Percentiles rank a stretch among this genome's conserved stretches.
These are phyloP conservation scores for Hypholoma fasciculare DNA, from an alignment of 768 basidiomycete genomes.

Conservation along the genomic window DNA sequence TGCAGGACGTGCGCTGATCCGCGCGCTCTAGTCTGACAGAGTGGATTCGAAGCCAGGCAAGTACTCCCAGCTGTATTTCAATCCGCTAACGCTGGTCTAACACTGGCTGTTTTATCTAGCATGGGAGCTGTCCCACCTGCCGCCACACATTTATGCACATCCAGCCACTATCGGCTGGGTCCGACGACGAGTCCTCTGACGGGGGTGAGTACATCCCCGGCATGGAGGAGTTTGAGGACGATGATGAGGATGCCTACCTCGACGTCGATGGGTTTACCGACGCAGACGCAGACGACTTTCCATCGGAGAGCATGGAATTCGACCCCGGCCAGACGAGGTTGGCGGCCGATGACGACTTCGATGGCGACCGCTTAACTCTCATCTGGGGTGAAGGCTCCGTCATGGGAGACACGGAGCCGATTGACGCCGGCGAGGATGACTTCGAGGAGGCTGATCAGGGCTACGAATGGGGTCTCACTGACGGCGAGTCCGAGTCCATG, in stretches of 20 bases:
- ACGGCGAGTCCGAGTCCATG: constrained; percentile 35
- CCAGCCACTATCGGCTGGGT: constrained; percentile 38
- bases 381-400: too few relatives aligned
- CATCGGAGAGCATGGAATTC: constrained; percentile 40
- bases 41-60: constrained; percentile 63
- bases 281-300: constrained; percentile 36
- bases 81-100: not conserved
- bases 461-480: constrained; percentile 42
- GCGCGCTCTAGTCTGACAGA: constrained; percentile 47
- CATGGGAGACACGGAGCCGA: constrained; percentile 25
- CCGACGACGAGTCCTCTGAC: constrained; percentile 67
- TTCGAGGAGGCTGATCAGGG: constrained; percentile 20
- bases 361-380: too few relatives aligned
- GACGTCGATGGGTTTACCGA: constrained; percentile 44
- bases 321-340: constrained; percentile 16
- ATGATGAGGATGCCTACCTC: constrained; percentile 46
- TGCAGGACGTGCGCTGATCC: not conserved
- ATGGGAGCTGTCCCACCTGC: constrained; percentile 73
- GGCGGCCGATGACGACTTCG: too few relatives aligned
- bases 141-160: constrained; percentile 59
- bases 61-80: constrained; percentile 10
- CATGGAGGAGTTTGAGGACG: constrained; percentile 48
- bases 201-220: constrained; percentile 65
- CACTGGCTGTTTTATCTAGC: constrained; percentile 35
- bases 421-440: constrained; percentile 20